A percentile compares a stretch with the other conserved stretches of the same genome.
These are phyloP conservation scores for Aaosphaeria pasadenensis DNA, from an alignment of 2,329 filamentous ascomycete species.

Conservation along the genomic window DNA sequence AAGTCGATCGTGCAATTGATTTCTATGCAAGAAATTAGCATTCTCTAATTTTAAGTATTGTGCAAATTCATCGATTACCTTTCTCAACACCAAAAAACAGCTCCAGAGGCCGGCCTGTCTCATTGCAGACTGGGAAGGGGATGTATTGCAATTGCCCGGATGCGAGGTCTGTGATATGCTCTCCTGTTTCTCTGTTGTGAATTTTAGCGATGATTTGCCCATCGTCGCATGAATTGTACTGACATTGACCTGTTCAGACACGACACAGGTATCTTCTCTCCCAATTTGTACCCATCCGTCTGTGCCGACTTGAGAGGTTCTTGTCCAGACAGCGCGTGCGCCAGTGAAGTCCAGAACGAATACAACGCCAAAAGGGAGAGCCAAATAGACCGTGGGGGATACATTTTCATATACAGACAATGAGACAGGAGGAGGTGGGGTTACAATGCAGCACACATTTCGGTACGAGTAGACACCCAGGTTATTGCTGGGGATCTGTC, in stretches of 20 bases:
- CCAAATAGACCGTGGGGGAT: constrained; percentile 6
- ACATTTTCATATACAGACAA: neutral
- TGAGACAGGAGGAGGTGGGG: too few relatives aligned
- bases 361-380: constrained; percentile 23
- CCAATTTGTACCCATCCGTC: constrained; percentile 45
- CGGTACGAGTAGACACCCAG: neutral
- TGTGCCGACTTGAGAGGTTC: constrained; percentile 37
- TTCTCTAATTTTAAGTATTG: neutral
- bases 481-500: constrained; percentile 1
- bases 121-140: constrained; percentile 86
- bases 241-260: constrained; percentile 54
- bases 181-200: constrained; percentile 72
- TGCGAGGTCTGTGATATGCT: constrained; percentile 75
- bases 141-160: constrained; percentile 84
- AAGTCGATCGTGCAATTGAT: constrained; percentile 80
- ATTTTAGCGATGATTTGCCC: neutral
- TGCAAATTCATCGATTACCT: constrained; percentile 21
- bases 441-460: too few relatives aligned
- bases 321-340: constrained; percentile 39
- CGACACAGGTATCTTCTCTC: constrained; percentile 49
- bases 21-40: constrained; percentile 44
- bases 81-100: constrained; percentile 79
- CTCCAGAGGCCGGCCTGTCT: constrained; percentile 77
- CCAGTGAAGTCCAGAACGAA: constrained; percentile 32
- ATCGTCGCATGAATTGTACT: constrained; percentile 9